Evolutionary conservation across 2,329 filamentous ascomycete species (phyloP), one percentile per base, ranked within the genome.

Genomic region (Fusarium sp.): DNA sequence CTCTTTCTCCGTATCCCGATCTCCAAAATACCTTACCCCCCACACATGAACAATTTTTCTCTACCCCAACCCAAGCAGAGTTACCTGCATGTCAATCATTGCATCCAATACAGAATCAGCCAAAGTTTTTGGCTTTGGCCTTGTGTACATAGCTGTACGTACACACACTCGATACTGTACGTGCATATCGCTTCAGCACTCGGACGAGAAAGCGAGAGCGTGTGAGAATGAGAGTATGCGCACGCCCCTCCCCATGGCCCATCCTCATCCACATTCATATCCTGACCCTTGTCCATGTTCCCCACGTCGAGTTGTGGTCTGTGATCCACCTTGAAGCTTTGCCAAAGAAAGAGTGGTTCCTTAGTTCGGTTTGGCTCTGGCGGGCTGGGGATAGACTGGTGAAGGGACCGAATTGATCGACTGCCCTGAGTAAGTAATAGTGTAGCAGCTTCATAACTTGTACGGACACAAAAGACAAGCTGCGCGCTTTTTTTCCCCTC

Each of bases 381-480:
- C 66, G 66, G 66, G 66, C 44, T 69, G 60, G 67, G 60, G 55
- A 64, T 60, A 69, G 67, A 70, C n/a, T 54, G 52, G 48, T 48
- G 61, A 73, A 67, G 70, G 70, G 70, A 70, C 70, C 58, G 70
- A 73, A 71, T 63, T 67, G 70, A 66, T 68, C 64, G 64, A 58
- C 64, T 54, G 54, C 45, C 61, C 60, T 35, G 45, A 69, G 39
- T 60, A 57, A 69, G 45, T 60, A 54, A 61, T 65, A 70, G 63
- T 54, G 60, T 63, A 63, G 61, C 63, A 76, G 65, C 69, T 73
- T 76, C 74, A 76, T 76, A 76, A 75, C 69, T 76, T 61, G 63
- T 60, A 73, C 66, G 56, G 64, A 63, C 74, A 76, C 71, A 73
- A 76, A 77, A 76, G 72, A 74, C 44, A 52, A 76, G 73, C 69